Conservation (phyloP, 768 basidiomycete species). For the Tephrocybe sp. region DNA sequence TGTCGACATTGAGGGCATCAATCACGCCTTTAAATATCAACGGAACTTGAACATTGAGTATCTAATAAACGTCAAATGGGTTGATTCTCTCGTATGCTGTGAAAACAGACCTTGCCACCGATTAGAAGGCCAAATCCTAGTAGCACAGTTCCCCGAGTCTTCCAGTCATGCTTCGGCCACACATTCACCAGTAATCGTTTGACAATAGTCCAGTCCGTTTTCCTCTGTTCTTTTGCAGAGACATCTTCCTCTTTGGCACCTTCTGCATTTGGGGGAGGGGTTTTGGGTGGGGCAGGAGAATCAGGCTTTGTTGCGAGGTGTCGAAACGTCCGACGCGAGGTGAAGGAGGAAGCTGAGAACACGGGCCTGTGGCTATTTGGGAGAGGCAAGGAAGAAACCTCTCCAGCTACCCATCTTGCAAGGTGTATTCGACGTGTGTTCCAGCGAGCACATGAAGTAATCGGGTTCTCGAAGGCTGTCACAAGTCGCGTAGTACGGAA, state of each 20-base stretch:
- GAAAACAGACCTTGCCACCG: slow-evolving; percentile 69
- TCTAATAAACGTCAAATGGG: slow-evolving; percentile 35
- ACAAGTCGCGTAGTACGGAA: not conserved
- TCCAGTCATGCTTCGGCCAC: slow-evolving; percentile 88
- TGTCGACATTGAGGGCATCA: slow-evolving; percentile 83
- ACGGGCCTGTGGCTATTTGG: not conserved
- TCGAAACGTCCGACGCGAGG: slow-evolving; percentile 13
- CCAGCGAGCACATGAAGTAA: slow-evolving; percentile 8
- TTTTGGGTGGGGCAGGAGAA: slow-evolving; percentile 9
- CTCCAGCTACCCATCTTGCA: not conserved
- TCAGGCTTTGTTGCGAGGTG: slow-evolving; percentile 19
- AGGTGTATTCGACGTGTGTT: slow-evolving; percentile 4
- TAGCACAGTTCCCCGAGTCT: slow-evolving; percentile 76
- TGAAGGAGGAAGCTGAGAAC: not conserved
- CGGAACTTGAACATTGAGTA: slow-evolving; percentile 98
- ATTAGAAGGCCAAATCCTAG: slow-evolving; percentile 80
- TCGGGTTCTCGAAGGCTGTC: not conserved
- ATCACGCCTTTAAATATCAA: slow-evolving; percentile 91
- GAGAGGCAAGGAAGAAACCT: not conserved
- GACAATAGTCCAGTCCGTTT: slow-evolving; percentile 85
- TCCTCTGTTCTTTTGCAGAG: slow-evolving; percentile 51
- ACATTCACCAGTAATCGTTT: slow-evolving; percentile 82
- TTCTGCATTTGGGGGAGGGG: not conserved
- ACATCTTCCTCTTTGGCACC: slow-evolving; percentile 18
- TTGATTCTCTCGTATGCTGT: not conserved